Conservation (phyloP, 2,329 filamentous ascomycete species). For the Colletotrichum siamense region DNA sequence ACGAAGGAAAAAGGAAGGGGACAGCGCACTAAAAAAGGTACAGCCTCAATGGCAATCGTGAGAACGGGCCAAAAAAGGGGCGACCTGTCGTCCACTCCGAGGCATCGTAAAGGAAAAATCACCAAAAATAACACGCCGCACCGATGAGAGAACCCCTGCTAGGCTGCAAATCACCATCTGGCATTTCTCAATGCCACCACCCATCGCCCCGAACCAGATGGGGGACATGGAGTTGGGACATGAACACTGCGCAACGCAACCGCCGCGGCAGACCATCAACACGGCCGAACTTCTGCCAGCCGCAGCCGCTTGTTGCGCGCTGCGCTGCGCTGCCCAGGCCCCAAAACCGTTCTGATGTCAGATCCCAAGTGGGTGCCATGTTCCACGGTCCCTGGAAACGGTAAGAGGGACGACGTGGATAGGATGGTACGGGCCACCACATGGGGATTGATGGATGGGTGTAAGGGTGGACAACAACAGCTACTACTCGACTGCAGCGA, state of each 20-base stretch:
- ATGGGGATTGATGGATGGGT: background rate
- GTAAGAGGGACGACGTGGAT: background rate
- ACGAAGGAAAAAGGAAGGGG: conserved; percentile 16
- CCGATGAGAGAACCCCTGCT: conserved; percentile 11
- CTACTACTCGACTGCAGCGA: background rate
- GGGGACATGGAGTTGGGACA: background rate
- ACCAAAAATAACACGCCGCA: conserved; percentile 22
- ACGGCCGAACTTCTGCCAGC: background rate
- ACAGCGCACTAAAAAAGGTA: conserved; percentile 15
- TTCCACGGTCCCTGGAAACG: background rate
- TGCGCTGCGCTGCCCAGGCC: background rate
- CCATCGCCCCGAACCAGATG: conserved; percentile 11
- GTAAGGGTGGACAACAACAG: background rate
- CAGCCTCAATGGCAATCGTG: conserved; percentile 21
- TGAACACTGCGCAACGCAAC: background rate
- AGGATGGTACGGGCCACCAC: background rate
- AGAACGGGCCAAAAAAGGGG: conserved; percentile 19
- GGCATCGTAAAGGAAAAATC: background rate
- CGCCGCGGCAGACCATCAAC: conserved; percentile 4
- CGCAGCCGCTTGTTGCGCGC: conserved; percentile 8
- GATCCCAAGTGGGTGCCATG: background rate
- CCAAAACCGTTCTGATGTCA: conserved; percentile 11
- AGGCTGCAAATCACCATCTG: conserved; percentile 20
- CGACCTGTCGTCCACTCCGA: conserved; percentile 13
- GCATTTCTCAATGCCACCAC: conserved; percentile 3